These are phyloP conservation scores for Blastobotrys parvus DNA, from an alignment of 805 yeast species.

Conservation along the genomic window DNA sequence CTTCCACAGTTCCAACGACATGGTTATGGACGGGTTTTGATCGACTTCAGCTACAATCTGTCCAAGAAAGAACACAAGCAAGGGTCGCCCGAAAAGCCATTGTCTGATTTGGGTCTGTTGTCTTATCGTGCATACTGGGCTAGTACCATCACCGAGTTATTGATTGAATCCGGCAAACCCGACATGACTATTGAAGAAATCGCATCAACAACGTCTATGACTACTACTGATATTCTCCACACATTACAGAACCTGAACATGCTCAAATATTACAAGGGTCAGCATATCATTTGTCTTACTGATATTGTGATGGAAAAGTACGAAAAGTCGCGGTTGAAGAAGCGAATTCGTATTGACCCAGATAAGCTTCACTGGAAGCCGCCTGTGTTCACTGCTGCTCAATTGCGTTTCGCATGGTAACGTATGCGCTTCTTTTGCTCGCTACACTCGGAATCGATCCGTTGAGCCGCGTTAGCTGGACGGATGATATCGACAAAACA, in stretches of 20 bases:
- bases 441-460: too few species aligned
- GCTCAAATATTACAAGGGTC: slow-evolving; percentile 89
- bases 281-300: slow-evolving; percentile 80
- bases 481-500: too few species aligned
- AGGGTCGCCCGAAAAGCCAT: slow-evolving; percentile 97
- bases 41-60: slow-evolving; percentile 88
- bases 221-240: slow-evolving; percentile 90
- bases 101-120: slow-evolving; percentile 86
- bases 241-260: slow-evolving; percentile 87
- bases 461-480: too few species aligned
- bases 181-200: slow-evolving; percentile 83
- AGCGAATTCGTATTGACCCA: slow-evolving; percentile 70
- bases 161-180: slow-evolving; percentile 58
- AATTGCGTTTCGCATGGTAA: slow-evolving; percentile 90
- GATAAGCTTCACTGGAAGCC: slow-evolving; percentile 80
- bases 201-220: slow-evolving; percentile 81
- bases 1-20: slow-evolving; percentile 93
- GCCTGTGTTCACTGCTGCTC: slow-evolving; percentile 89
- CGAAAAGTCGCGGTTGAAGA: slow-evolving; percentile 60
- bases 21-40: slow-evolving; percentile 87
- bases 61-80: slow-evolving; percentile 81
- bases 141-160: slow-evolving; percentile 67
- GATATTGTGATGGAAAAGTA: slow-evolving; percentile 73
- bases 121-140: slow-evolving; percentile 97
- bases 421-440: too few species aligned